These are phyloP conservation scores for Periglandula ipomoeae DNA, from an alignment of 2,329 filamentous ascomycete genomes.

Conservation along the genomic window DNA sequence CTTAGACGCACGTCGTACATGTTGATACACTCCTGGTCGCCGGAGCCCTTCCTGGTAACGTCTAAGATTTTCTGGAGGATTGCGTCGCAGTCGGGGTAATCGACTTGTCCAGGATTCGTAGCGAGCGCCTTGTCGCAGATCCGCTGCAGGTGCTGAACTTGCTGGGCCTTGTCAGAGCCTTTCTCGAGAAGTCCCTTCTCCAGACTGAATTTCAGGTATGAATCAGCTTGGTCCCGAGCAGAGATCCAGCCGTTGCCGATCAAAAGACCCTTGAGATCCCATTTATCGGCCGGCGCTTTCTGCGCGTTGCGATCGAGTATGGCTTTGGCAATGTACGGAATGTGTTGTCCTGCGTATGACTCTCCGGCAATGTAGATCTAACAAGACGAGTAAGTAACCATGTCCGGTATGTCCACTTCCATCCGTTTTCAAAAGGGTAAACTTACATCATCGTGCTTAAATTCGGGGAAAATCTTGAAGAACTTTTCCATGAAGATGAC, in stretches of 20 bases:
- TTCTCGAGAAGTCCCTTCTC: conserved; percentile 63
- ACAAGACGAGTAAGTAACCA: too few relatives aligned
- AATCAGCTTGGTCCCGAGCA: conserved; percentile 77
- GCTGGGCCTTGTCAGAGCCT: conserved; percentile 52
- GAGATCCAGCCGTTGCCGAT: conserved; percentile 99
- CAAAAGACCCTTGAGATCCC: conserved; percentile 76
- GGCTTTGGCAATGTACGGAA: conserved; percentile 89
- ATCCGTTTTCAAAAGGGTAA: conserved; percentile 14
- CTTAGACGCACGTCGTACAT: conserved; percentile 93
- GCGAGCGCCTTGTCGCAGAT: conserved; percentile 58
- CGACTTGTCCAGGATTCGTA: conserved; percentile 41
- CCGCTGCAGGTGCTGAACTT: conserved; percentile 59
- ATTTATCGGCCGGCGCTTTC: conserved; percentile 29
- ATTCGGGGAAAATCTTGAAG: conserved; percentile 85
- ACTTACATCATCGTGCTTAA: conserved; percentile 82
- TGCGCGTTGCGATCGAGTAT: conserved; percentile 80
- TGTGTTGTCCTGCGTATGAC: conserved; percentile 94
- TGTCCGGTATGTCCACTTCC: too few relatives aligned
- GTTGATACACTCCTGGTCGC: conserved; percentile 63
- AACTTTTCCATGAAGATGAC: conserved; percentile 84
- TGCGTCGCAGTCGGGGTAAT: conserved; percentile 62
- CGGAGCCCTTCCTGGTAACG: conserved; percentile 47
- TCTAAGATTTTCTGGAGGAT: conserved; percentile 67
- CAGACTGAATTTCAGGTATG: conserved; percentile 77
- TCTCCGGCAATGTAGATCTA: conserved; percentile 93